These are phyloP conservation scores for Metschnikowia peoriensis DNA, from an alignment of 805 yeast species.

Conservation along the genomic window DNA sequence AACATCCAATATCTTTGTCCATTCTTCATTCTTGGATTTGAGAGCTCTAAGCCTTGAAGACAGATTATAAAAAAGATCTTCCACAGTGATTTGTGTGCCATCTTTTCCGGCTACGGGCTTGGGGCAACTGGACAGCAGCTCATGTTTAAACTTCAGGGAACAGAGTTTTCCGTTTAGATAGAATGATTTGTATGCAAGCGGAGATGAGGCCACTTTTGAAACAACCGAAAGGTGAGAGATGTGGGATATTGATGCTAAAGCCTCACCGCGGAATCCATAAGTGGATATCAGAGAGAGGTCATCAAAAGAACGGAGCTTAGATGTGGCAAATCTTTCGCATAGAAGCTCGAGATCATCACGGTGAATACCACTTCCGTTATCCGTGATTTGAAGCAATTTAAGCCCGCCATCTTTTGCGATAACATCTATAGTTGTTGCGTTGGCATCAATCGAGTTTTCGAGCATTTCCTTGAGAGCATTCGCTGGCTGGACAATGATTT, in stretches of 20 bases:
- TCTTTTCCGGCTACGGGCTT: constrained; percentile 79
- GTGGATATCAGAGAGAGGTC: constrained; percentile 72
- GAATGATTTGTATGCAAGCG: constrained; percentile 70
- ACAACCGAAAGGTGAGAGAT: constrained; percentile 77
- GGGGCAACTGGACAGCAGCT: constrained; percentile 43
- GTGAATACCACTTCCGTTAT: constrained; percentile 82
- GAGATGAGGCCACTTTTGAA: constrained; percentile 60
- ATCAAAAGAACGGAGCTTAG: constrained; percentile 71
- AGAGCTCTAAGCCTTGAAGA: constrained; percentile 75
- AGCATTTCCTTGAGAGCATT: constrained; percentile 91
- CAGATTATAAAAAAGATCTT: constrained; percentile 85
- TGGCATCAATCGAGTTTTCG: constrained; percentile 91
- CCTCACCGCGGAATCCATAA: constrained; percentile 96
- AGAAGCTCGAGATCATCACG: constrained; percentile 71
- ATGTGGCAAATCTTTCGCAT: constrained; percentile 93
- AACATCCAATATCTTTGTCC: constrained; percentile 72
- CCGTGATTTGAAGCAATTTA: constrained; percentile 80
- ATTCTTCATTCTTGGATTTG: constrained; percentile 69
- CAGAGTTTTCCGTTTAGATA: constrained; percentile 65
- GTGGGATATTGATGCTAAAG: constrained; percentile 90
- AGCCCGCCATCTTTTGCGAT: constrained; percentile 90
- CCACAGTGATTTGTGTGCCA: constrained; percentile 84
- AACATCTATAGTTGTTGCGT: constrained; percentile 69
- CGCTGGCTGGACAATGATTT: constrained; percentile 88
- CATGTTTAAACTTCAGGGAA: constrained; percentile 38